Evolutionary conservation across 306 rosid species (phyloP), one percentile per base, ranked within the genome.

Genomic region (Trichosanthes cucumerina): DNA sequence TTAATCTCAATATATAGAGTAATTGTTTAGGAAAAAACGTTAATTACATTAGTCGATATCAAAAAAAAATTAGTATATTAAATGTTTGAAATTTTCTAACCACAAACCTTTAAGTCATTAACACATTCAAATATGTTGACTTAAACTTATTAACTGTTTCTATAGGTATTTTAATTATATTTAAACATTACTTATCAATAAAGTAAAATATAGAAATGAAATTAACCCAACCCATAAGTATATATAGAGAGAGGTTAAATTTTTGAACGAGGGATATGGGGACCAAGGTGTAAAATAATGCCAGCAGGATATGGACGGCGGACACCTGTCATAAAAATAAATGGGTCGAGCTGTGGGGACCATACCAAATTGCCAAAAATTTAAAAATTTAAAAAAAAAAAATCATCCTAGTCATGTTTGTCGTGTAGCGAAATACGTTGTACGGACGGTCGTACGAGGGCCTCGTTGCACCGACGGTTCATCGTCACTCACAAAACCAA

Each of bases 261-360:
- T 33, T 65, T 36, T 31, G 1, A 34, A 59, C 4, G 72, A 18
- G 47, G 26, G 7, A 7, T 65, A 65, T 36, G 23, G 72, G 53
- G 24, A 76, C 65, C 58, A 84, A 84, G 84, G 77, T 80, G 82
- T 73, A 47, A 73, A 49, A 49, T 31, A 73, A 73, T 73, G 78
- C 62, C 62, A 73, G 78, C 78, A 46, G 78, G 62, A 73, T 50
- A 73, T 10, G 59, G 59, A 28, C 18, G 23, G 62, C 50, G 46
- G 78, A 73, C 78, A 50, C 62, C 78, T 73, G 78, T 73, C 78
- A 49, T 0, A 18, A 10, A n/a, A 50, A 15, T 23, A 49, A 46
- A 49, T 73, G 60, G 60, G 78, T 73, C 36, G 16, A 73, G 0
- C 60, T 4, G 78, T 31, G 31, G 78, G 78, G 59, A 47, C 78